Percentiles rank a stretch among this genome's conserved stretches.
These are phyloP conservation scores for Amorphotheca resinae DNA, from an alignment of 495 filamentous ascomycete species.

Conservation along the genomic window DNA sequence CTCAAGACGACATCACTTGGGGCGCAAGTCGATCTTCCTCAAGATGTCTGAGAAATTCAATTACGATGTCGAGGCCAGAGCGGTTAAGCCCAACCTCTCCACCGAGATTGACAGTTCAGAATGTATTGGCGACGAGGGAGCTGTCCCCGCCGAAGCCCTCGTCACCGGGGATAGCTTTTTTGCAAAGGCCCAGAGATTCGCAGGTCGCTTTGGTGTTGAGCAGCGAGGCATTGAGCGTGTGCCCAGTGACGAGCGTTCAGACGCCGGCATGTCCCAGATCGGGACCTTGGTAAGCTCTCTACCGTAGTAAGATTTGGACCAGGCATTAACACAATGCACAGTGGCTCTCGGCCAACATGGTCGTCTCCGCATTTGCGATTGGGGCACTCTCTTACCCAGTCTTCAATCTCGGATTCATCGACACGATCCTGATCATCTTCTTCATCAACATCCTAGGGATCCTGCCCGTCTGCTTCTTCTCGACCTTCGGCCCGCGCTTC, in stretches of 20 bases:
- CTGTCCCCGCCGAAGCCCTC: constrained; percentile 49
- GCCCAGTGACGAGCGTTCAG: constrained; percentile 57
- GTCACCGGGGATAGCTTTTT: constrained; percentile 46
- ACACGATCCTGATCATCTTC: constrained; percentile 61
- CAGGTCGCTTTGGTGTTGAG: constrained; percentile 59
- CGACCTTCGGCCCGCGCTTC: constrained; percentile 64
- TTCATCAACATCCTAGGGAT: constrained; percentile 72
- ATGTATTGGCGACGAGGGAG: constrained; percentile 40
- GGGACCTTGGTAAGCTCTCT: constrained; percentile 52
- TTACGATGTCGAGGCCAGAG: constrained; percentile 16
- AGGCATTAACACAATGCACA: constrained; percentile 20
- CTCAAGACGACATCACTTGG: background rate
- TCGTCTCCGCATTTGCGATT: constrained; percentile 70
- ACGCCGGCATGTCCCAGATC: constrained; percentile 53
- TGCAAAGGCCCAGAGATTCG: constrained; percentile 57
- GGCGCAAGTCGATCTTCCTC: background rate
- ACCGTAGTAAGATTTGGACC: background rate
- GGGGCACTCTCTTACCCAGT: constrained; percentile 56
- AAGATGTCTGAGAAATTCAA: constrained; percentile 16
- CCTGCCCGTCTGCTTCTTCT: constrained; percentile 67
- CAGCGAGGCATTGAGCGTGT: constrained; percentile 74
- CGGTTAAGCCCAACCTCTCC: constrained; percentile 12
- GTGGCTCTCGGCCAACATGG: constrained; percentile 82
- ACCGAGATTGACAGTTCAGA: constrained; percentile 24
- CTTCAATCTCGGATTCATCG: constrained; percentile 61